Evolutionary conservation across 768 basidiomycete species (phyloP).

Genomic region (Pholiota molesta): DNA sequence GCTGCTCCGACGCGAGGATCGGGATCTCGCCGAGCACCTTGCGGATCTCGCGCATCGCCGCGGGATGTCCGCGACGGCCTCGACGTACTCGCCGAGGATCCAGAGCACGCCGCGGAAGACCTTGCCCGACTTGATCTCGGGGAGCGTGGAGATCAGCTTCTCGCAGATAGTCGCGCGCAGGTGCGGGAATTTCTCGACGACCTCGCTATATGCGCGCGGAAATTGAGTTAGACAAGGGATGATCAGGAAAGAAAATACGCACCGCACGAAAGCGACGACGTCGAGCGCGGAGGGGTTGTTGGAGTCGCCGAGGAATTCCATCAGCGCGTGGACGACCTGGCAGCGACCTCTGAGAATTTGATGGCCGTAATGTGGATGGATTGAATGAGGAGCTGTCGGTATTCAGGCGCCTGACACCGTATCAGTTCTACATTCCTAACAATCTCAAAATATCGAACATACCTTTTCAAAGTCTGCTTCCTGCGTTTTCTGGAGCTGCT

Average conservation of each 20-base stretch:
- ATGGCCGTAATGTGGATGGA: conserved; percentile 96
- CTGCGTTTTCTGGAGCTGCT: conserved; percentile 92
- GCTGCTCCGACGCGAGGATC: conserved; percentile 89
- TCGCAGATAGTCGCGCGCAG: conserved; percentile 82
- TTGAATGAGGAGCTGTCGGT: conserved; percentile 94
- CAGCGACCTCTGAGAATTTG: conserved; percentile 96
- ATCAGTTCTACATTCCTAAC: neutral
- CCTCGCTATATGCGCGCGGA: conserved; percentile 57
- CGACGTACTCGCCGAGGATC: conserved; percentile 98
- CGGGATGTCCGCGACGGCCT: conserved; percentile 64
- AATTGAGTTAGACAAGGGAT: neutral
- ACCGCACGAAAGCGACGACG: conserved; percentile 76
- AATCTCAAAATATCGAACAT: neutral
- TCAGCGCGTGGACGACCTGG: conserved; percentile 92
- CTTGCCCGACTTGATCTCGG: conserved; percentile 93
- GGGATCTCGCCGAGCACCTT: conserved; percentile 96
- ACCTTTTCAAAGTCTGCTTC: conserved; percentile 95
- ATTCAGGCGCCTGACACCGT: conserved; percentile 80
- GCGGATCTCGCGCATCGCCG: conserved; percentile 76
- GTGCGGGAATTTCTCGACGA: conserved; percentile 95
- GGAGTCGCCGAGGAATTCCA: conserved; percentile 94
- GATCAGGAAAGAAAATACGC: conserved; percentile 11
- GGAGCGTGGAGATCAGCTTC: conserved; percentile 79
- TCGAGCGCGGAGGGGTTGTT: conserved; percentile 95
- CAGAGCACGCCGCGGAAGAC: conserved; percentile 96